Evolutionary conservation across 768 basidiomycete genomes (phyloP).

Genomic region (Lactifluus rugatus): DNA sequence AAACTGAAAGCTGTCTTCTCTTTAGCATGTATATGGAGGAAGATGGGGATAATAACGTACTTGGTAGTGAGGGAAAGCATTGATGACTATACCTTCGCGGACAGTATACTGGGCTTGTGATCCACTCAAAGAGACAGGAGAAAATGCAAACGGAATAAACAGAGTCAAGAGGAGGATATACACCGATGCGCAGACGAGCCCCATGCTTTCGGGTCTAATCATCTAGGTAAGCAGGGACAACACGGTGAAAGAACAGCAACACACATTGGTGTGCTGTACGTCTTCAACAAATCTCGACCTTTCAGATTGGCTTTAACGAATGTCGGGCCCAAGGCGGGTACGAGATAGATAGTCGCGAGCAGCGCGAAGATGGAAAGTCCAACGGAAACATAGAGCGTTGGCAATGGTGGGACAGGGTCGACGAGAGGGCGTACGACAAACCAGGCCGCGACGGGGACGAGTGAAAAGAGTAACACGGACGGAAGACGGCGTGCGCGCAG

Average conservation of each 20-base stretch:
- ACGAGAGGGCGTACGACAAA: conserved; percentile 64
- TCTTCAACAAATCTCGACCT: conserved; percentile 83
- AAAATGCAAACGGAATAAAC: conserved; percentile 95
- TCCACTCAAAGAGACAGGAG: conserved; percentile 49
- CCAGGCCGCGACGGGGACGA: conserved; percentile 64
- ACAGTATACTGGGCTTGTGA: conserved; percentile 31
- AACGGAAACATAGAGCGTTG: conserved; percentile 65
- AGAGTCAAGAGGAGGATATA: conserved; percentile 82
- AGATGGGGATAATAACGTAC: conserved; percentile 31
- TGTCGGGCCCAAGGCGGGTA: conserved; percentile 73
- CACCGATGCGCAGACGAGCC: conserved; percentile 80
- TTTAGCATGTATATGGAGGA: background rate
- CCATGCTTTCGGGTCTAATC: conserved; percentile 83
- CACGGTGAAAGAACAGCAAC: conserved; percentile 21
- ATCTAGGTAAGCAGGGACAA: background rate
- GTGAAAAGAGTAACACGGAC: conserved; percentile 39
- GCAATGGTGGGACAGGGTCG: conserved; percentile 57
- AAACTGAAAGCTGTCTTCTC: conserved; percentile 66
- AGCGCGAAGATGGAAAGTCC: conserved; percentile 84
- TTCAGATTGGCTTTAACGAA: conserved; percentile 77
- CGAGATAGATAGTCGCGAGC: conserved; percentile 58
- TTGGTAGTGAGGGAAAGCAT: conserved; percentile 72
- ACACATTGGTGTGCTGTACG: conserved; percentile 61
- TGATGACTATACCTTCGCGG: conserved; percentile 53
- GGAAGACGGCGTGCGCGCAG: conserved; percentile 14